Base-by-base conservation (phyloP, 345 rosid species). In the Lepidium aucheri region DNA sequence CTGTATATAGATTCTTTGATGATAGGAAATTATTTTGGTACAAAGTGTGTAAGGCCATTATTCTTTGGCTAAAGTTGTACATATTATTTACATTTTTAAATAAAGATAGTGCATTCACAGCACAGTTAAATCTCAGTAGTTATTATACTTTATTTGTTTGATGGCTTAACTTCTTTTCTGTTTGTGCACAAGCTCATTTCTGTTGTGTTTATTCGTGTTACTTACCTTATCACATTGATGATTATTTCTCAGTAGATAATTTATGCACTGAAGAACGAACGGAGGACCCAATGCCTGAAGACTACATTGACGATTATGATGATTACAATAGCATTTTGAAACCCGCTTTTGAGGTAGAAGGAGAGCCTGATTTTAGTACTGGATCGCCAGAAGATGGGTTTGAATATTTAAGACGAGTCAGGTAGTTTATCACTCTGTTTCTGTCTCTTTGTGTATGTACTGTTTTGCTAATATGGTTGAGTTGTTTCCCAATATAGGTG, bases 361-460 rank as follows among this genome's bases (percentile, higher is more conserved):
- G 95, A 76, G 88, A 90, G 56, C 99, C 99, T 30, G 78, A 90
- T 80, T 94, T 94, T 47, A 81, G 83, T 59, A 77, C 95, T 63
- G 96, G 99, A 65, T 90, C 89, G 53, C 95, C 95, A 56, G 91
- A 88, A 81, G 97, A 94, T 80, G 99, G 97, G 61, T 67, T 86
- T 40, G 97, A 88, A 72, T 94, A 78, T 72, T 80, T 88, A 51
- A 79, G 97, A 78, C 90, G 93, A 76, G 99, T 88, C 79, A 88
- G 97, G 96, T 94, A 78, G 44, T 8, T 3, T 67, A 35, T 69
- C 60, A 49, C 60, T 65, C 13, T 47, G 30, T 72, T 30, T 34
- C 59, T 6, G 57, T 50, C 17, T 57, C 16, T 51, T 50, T 35
- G 13, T 24, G 43, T 42, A 49, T 40, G n/a, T 50, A 20, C 67